Percentiles rank a stretch among this genome's conserved stretches.
phyloP scores from a whole-genome alignment of 495 filamentous ascomycete genomes.

The Sabuloglossum arenarium region DNA sequence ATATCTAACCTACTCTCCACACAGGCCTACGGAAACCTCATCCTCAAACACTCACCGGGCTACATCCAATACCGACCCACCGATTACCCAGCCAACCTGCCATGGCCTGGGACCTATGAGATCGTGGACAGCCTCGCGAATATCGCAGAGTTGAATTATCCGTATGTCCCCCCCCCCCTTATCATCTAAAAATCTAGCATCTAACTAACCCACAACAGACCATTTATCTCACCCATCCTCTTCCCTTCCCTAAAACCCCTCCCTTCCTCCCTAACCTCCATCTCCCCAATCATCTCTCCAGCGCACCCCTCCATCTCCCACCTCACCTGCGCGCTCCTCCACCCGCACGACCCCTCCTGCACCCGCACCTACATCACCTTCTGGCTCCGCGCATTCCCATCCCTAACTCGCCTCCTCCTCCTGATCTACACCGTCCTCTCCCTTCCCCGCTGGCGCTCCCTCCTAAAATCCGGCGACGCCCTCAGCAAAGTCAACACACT shows the following conservation, averaged over 20 bases:
- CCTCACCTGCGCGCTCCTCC: conserved; percentile 79
- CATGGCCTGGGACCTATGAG: conserved; percentile 57
- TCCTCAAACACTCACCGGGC: conserved; percentile 48
- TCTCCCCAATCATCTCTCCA: conserved; percentile 16
- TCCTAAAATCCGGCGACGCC: conserved; percentile 43
- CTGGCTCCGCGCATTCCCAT: conserved; percentile 60
- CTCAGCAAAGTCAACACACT: conserved; percentile 35
- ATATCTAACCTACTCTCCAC: background rate
- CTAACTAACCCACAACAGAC: conserved; percentile 18
- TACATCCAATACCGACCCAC: conserved; percentile 61
- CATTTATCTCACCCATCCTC: conserved; percentile 70
- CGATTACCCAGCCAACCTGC: conserved; percentile 37
- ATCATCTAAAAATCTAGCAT: background rate
- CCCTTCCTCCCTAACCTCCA: conserved; percentile 33
- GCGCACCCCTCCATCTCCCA: conserved; percentile 38
- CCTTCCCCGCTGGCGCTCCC: conserved; percentile 38
- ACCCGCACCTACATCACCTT: conserved; percentile 65
- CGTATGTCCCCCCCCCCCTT: conserved; percentile 30
- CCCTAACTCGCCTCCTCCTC: conserved; percentile 53
- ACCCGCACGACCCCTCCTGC: conserved; percentile 74
- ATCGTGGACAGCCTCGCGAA: conserved; percentile 63
- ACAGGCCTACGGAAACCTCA: conserved; percentile 47
- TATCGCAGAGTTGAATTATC: conserved; percentile 68
- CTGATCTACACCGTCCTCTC: conserved; percentile 46
- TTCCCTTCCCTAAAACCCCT: conserved; percentile 51